A percentile compares a stretch with the other conserved stretches of the same genome.
phyloP scores from a whole-genome alignment of 2,329 filamentous ascomycete genomes.

The Zymoseptoria ardabiliae region DNA sequence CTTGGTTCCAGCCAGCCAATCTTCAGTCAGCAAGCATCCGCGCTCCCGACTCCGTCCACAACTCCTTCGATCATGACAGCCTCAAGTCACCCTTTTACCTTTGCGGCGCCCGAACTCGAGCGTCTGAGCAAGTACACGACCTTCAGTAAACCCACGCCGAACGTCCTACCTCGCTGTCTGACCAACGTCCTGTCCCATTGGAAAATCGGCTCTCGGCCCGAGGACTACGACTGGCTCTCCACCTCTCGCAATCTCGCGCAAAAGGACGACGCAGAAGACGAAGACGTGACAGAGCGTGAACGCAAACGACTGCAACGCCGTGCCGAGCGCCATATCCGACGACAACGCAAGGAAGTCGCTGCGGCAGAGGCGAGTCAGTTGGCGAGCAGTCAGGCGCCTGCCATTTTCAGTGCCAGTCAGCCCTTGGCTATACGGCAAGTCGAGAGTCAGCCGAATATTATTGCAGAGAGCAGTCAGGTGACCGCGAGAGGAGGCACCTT shows the following conservation, averaged over 20 bases:
- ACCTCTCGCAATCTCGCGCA: constrained; percentile 24
- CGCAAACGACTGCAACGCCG: constrained; percentile 31
- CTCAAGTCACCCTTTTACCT: constrained; percentile 19
- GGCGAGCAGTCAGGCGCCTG: constrained; percentile 26
- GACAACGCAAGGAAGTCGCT: constrained; percentile 34
- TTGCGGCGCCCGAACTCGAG: constrained; percentile 22
- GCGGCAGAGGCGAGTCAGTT: constrained; percentile 19
- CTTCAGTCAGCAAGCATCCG: constrained; percentile 5
- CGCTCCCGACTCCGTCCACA: constrained; percentile 26
- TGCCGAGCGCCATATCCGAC: constrained; percentile 34
- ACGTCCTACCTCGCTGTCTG: constrained; percentile 27
- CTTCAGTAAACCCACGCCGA: constrained; percentile 23
- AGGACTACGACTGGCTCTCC: constrained; percentile 35
- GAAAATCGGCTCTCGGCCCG: constrained; percentile 32
- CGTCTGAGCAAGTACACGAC: constrained; percentile 33
- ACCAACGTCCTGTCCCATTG: constrained; percentile 37
- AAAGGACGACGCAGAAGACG: constrained; percentile 26
- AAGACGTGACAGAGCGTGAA: constrained; percentile 33
- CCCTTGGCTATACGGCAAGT: constrained; percentile 4
- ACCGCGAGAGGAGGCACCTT: constrained; percentile 3
- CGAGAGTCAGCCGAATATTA: constrained; percentile 7
- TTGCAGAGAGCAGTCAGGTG: constrained; percentile 19
- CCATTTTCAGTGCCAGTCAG: constrained; percentile 26
- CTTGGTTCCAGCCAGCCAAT: constrained; percentile 4
- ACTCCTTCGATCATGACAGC: constrained; percentile 24